Evolutionary conservation across 768 basidiomycete genomes (phyloP).

Genomic region (Clavaria fumosa): DNA sequence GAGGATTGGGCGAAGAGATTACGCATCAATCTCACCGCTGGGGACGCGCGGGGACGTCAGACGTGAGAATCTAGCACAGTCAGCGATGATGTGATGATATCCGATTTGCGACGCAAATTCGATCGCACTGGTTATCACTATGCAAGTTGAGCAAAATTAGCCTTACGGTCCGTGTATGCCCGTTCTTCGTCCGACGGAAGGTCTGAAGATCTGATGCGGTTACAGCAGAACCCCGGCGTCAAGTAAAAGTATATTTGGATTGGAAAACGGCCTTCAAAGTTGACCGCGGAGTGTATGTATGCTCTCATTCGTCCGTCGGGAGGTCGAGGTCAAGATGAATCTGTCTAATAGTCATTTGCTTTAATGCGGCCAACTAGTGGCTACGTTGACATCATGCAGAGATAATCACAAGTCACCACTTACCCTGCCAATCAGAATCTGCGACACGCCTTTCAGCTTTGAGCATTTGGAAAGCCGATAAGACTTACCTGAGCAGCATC

Average conservation of each 20-base stretch:
- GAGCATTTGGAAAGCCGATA: slow-evolving; percentile 3
- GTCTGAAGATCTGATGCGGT: no score
- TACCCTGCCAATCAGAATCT: slow-evolving; percentile 74
- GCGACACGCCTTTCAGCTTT: slow-evolving; percentile 1
- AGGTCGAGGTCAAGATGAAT: slow-evolving; percentile 62
- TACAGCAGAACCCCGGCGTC: no score
- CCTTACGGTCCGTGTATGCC: no score
- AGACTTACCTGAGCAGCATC: slow-evolving; percentile 58
- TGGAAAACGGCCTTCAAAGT: no score
- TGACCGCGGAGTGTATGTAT: not conserved
- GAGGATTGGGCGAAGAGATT: not conserved
- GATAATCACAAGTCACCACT: slow-evolving; percentile 8
- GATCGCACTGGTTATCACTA: not conserved
- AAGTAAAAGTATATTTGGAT: not conserved
- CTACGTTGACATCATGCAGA: slow-evolving; percentile 5
- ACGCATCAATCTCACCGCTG: not conserved
- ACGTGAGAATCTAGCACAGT: not conserved
- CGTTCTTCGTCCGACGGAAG: no score
- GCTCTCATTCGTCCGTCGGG: slow-evolving; percentile 34
- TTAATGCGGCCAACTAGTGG: slow-evolving; percentile 52
- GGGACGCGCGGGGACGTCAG: no score
- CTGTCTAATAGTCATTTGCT: slow-evolving; percentile 54
- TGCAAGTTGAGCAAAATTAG: not conserved
- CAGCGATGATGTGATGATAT: not conserved
- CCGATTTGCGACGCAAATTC: not conserved